These are phyloP conservation scores for Miscanthus sacchariflorus DNA, from an alignment of 202 grass and related monocot species.

Conservation along the genomic window DNA sequence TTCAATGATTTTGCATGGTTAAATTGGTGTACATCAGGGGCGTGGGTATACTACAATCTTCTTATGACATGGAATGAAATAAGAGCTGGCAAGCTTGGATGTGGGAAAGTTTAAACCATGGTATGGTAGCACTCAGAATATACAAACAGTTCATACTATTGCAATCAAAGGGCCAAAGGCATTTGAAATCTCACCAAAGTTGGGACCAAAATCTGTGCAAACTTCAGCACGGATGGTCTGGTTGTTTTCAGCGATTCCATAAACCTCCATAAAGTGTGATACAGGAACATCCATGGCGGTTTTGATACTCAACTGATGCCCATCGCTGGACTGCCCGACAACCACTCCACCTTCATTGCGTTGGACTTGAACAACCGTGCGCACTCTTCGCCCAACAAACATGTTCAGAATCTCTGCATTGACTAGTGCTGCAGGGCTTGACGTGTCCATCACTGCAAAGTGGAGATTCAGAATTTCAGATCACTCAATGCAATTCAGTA, in stretches of 20 bases:
- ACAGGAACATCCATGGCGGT: conserved; percentile 51
- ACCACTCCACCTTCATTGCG: conserved; percentile 60
- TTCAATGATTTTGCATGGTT: neutral
- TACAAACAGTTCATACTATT: neutral
- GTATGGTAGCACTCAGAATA: conserved; percentile 15
- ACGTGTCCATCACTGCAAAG: conserved; percentile 83
- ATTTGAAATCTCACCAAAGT: conserved; percentile 69
- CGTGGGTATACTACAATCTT: neutral
- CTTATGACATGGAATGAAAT: conserved; percentile 14
- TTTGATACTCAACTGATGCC: conserved; percentile 73
- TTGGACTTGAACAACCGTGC: conserved; percentile 77
- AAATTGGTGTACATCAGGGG: neutral
- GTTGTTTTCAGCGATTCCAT: conserved; percentile 74
- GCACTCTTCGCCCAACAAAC: conserved; percentile 74
- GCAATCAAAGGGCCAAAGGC: neutral
- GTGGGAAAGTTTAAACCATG: neutral
- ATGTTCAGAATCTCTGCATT: conserved; percentile 76
- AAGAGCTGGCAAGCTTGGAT: conserved; percentile 29
- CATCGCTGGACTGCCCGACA: conserved; percentile 72
- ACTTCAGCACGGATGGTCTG: conserved; percentile 76
- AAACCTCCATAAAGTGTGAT: conserved; percentile 75
- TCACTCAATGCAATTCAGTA: conserved; percentile 6
- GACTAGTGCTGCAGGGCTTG: conserved; percentile 72
- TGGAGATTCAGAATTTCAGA: neutral
- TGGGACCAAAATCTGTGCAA: conserved; percentile 82